Base-by-base conservation (phyloP, 257 asterid genomes). In the Solanum piurae region DNA sequence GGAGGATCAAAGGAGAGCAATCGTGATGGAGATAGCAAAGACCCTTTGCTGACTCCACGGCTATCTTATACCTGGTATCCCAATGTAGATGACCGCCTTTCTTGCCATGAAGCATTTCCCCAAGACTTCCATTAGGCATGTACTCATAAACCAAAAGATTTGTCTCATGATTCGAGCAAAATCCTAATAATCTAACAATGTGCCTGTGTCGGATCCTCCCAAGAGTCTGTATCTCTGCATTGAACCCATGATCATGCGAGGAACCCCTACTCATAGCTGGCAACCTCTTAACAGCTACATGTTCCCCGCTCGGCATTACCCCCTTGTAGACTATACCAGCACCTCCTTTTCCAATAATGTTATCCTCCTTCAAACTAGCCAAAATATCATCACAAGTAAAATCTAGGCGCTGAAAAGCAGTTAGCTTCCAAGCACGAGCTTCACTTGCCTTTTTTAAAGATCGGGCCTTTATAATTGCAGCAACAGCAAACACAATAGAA, bases 51-150 rank as follows among this genome's bases (percentile, higher is more conserved):
- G 99, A 88, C 92, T 97, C 98, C 75, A 95, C 93, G 2, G 98
- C 98, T 16, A 97, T 94, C 92, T 95, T 94, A 86, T 94, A 94
- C 92, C 98, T 68, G 7, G 98, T 97, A 88, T 95, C 99, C 99
- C 99, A 97, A 60, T 89, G 93, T 93, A 97, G 91, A 91, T 97
- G 98, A 12, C 98, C 99, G 2, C 99, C 99, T 90, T 95, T 96
- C 94, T 95, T 96, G 73, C 99, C 98, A 46, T 96, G 99, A 82
- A 96, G 92, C 95, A 93, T 90, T 88, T 97, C 99, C 62, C 99
- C 99, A 90, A 97, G 91, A 89, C 98, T 95, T 62, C 99, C 99
- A 87, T 96, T 96, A 52, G 99, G 98, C 99, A 96, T 96, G 91
- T 94, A 96, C 90, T 96, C 98, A 6, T 95, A 97, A 27, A 97